Evolutionary conservation across 768 basidiomycete genomes (phyloP).

Genomic region (Lactarius sanguifluus): DNA sequence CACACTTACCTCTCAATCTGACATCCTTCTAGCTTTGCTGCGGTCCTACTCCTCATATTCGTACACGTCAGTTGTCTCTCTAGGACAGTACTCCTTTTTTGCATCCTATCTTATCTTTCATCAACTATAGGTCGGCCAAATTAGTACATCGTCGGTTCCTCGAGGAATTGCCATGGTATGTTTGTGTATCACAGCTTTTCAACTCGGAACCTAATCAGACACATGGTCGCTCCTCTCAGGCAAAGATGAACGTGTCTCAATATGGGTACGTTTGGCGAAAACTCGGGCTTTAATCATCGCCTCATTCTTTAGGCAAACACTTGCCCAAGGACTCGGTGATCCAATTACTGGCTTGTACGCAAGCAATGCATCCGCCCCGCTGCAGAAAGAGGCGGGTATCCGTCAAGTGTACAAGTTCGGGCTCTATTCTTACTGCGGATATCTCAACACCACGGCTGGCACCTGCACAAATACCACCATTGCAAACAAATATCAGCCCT

Average conservation of each 20-base stretch:
- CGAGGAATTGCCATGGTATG: conserved; percentile 71
- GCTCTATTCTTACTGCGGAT: conserved; percentile 80
- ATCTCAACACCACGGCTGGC: conserved; percentile 57
- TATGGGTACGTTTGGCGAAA: conserved; percentile 55
- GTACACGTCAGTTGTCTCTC: conserved; percentile 58
- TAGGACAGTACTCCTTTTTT: conserved; percentile 23
- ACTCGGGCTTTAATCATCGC: conserved; percentile 13
- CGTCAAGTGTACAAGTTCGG: conserved; percentile 75
- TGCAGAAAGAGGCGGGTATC: conserved; percentile 56
- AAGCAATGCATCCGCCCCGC: conserved; percentile 60
- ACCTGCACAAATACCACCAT: conserved; percentile 62
- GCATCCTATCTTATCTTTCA: conserved; percentile 32
- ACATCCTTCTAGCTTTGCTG: conserved; percentile 43
- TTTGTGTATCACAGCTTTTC: conserved; percentile 20
- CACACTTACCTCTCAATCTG: conserved; percentile 31
- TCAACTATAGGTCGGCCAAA: conserved; percentile 69
- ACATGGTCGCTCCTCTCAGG: conserved; percentile 41
- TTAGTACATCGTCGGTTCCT: conserved; percentile 71
- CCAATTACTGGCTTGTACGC: conserved; percentile 66
- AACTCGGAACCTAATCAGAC: conserved; percentile 27
- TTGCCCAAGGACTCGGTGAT: conserved; percentile 43
- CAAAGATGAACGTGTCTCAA: conserved; percentile 63
- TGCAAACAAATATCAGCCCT: conserved; percentile 65
- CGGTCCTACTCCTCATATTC: conserved; percentile 69
- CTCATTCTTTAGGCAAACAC: conserved; percentile 45